Conservation (phyloP, 2,329 filamentous ascomycete genomes). For the Phialemoniopsis sp. region DNA sequence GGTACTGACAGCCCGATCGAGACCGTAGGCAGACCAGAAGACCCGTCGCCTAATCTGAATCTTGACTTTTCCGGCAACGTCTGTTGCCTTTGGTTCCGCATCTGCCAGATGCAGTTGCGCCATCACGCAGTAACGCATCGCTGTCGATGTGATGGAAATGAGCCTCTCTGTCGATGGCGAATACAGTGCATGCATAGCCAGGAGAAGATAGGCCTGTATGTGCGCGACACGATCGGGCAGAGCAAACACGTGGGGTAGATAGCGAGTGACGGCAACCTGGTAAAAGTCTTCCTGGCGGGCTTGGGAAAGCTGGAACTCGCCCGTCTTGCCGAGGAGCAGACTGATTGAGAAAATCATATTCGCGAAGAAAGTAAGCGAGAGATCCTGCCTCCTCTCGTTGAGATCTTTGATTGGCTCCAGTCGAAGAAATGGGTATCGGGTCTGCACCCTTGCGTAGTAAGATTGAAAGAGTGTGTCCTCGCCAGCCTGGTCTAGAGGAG, state of each 20-base stretch:
- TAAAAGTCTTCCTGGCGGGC: slow-evolving; percentile 11
- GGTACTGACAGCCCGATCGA: slow-evolving; percentile 20
- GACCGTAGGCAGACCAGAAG: slow-evolving; percentile 23
- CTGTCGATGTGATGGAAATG: slow-evolving; percentile 15
- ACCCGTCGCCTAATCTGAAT: slow-evolving; percentile 19
- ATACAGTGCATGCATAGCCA: slow-evolving; percentile 18
- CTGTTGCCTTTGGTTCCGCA: slow-evolving; percentile 8
- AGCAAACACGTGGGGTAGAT: slow-evolving; percentile 1
- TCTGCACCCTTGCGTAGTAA: slow-evolving; percentile 18
- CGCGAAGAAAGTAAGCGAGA: slow-evolving; percentile 14
- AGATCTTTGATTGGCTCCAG: slow-evolving; percentile 4
- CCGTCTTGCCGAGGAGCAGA: slow-evolving; percentile 6
- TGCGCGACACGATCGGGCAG: slow-evolving; percentile 11
- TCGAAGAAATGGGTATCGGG: slow-evolving; percentile 17
- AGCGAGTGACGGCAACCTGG: slow-evolving; percentile 2
- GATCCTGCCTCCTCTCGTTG: slow-evolving; percentile 10
- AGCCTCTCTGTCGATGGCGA: slow-evolving; percentile 19
- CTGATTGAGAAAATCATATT: slow-evolving; percentile 18
- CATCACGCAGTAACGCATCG: slow-evolving; percentile 21
- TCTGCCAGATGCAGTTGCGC: slow-evolving; percentile 18
- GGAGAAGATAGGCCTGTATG: slow-evolving; percentile 14
- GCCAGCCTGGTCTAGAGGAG: too few relatives aligned
- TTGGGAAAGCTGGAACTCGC: slow-evolving; percentile 1
- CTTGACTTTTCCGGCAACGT: slow-evolving; percentile 2
- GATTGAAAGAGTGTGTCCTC: slow-evolving; percentile 10